Evolutionary conservation across 2,329 filamentous ascomycete species (phyloP).

Genomic region (Ophiostoma montium): DNA sequence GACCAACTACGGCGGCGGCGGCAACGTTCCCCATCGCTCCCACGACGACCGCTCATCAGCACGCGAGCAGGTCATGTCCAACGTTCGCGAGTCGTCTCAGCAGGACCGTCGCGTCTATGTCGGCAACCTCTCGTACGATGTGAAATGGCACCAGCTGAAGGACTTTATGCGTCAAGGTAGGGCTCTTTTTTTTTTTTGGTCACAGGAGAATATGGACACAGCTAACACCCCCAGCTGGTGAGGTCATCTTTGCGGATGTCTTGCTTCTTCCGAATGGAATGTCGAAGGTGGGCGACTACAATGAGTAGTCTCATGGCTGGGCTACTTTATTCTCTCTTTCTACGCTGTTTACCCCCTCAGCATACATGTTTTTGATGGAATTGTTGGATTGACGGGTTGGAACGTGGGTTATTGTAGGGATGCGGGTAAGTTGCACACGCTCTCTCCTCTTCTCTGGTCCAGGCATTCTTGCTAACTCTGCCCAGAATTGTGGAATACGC

Average conservation of each 20-base stretch:
- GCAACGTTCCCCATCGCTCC: slow-evolving; percentile 47
- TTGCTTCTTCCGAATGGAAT: slow-evolving; percentile 99
- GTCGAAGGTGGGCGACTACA: slow-evolving; percentile 99
- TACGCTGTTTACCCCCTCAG: slow-evolving; percentile 41
- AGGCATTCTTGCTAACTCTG: neutral
- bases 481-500: slow-evolving; percentile 99
- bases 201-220: neutral
- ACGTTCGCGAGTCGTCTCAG: slow-evolving; percentile 84
- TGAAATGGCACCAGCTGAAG: slow-evolving; percentile 99
- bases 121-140: slow-evolving; percentile 96
- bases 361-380: slow-evolving; percentile 51
- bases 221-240: slow-evolving; percentile 58
- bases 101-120: slow-evolving; percentile 99
- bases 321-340: slow-evolving; percentile 41
- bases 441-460: neutral
- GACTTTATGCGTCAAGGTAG: slow-evolving; percentile 99
- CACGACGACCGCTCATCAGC: slow-evolving; percentile 72
- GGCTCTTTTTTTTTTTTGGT: slow-evolving; percentile 19
- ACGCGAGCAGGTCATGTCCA: slow-evolving; percentile 94
- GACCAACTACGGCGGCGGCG: slow-evolving; percentile 37
- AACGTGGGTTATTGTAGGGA: slow-evolving; percentile 90
- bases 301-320: slow-evolving; percentile 69
- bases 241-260: slow-evolving; percentile 98
- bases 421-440: slow-evolving; percentile 67
- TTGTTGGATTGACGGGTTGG: slow-evolving; percentile 98